Evolutionary conservation across 2,329 filamentous ascomycete species (phyloP), one percentile per base, ranked within the genome.

Genomic region (Teratosphaeria zuluensis): DNA sequence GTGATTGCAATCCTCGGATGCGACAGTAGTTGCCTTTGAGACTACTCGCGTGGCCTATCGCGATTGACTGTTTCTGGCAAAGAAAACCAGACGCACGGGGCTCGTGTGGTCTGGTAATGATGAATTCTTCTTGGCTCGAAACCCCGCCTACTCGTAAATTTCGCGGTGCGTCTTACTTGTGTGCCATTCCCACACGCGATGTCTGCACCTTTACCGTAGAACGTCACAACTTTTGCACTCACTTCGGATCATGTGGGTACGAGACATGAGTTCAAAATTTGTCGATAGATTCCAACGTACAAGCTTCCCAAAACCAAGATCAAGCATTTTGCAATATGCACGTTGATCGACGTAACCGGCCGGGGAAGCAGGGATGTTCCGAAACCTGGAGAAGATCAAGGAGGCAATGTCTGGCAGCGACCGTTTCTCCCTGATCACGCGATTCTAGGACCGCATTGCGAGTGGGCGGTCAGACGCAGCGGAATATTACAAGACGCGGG

Each of bases 241-340:
- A 46, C 6, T 6, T 30, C 14, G 8, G 53, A 19, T 19, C 4
- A 12, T 35, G 21, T n/a, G 24, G n/a, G 16, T 14, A 32, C 7
- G 21, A 56, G 55, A 6, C 9, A n/a, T 51, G 61, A 63, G 61
- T 63, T 30, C 52, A 53, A 63, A 61, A 59, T 35, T 62, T 58
- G 61, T 35, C 19, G 19, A n/a, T 42, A 51, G 19, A 24, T 11
- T 46, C 46, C 21, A 55, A 42, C n/a, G 19, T 1, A 5, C n/a
- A 51, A 30, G 31, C 35, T 59, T 55, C 57, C 48, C 53, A 58
- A 53, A 58, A 21, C 42, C 42, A 8, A 21, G 19, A 16, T 48
- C 7, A 48, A 48, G 42, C 42, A 48, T 19, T 48, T 7, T n/a
- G 16, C 19, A 5, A 14, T 21, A 19, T 19, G n/a, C 42, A n/a